Evolutionary conservation across 2,329 filamentous ascomycete species (phyloP).

Genomic region (Ophiostoma pallidulum): DNA sequence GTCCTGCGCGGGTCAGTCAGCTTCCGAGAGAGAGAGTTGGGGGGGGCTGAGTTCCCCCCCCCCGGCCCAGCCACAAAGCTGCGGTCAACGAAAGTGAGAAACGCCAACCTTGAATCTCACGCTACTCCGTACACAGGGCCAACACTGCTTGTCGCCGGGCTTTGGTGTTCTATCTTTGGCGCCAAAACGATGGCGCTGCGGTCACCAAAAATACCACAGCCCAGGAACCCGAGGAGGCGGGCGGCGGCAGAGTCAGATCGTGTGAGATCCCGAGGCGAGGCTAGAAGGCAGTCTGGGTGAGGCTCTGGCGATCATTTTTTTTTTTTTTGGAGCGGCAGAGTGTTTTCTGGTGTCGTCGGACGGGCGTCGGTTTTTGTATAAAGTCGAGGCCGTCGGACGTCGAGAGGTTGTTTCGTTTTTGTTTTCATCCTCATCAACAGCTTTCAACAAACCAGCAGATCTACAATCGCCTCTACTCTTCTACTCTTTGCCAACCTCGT

Average conservation of each 20-base stretch:
- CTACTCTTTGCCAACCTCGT: too few species aligned
- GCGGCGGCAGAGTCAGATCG: neutral
- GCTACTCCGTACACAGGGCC: neutral
- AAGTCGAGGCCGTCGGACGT: constrained; percentile 2
- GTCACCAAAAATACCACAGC: constrained; percentile 1
- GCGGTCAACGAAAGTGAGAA: too few species aligned
- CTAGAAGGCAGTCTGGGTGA: too few species aligned
- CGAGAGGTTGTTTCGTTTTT: constrained; percentile 1
- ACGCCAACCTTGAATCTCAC: neutral
- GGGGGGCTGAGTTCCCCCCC: constrained; percentile 3
- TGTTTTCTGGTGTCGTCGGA: too few species aligned
- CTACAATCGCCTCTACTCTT: neutral
- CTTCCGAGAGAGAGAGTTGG: neutral
- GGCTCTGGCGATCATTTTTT: neutral
- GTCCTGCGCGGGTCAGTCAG: neutral
- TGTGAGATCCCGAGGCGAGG: neutral
- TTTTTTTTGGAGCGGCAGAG: too few species aligned
- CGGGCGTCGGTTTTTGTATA: neutral
- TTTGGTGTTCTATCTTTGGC: too few species aligned
- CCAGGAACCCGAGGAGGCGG: neutral
- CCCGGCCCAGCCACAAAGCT: neutral
- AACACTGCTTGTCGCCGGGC: too few species aligned
- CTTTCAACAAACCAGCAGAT: neutral
- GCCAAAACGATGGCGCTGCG: too few species aligned
- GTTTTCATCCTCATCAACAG: constrained; percentile 3